A percentile compares a stretch with the other conserved stretches of the same genome.
Conservation (phyloP, 2,329 filamentous ascomycete species). For the Simplicillium sp. region DNA sequence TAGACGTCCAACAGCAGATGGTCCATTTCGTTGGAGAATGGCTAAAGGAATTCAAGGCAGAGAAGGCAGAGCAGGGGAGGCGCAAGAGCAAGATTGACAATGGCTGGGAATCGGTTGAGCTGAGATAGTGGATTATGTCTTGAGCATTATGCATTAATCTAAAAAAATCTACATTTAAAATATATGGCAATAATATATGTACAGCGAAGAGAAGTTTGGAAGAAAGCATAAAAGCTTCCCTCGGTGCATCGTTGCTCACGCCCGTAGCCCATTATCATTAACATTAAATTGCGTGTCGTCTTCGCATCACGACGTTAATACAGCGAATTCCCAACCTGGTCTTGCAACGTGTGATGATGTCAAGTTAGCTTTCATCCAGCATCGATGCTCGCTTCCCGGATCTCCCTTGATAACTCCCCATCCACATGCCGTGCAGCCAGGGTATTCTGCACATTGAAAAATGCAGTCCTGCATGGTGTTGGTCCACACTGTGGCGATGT, state of each 20-base stretch:
- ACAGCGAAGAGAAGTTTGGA: too few relatives aligned
- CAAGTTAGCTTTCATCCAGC: constrained; percentile 33
- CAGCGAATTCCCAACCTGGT: constrained; percentile 32
- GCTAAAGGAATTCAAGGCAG: constrained; percentile 49
- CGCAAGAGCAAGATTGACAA: too few relatives aligned
- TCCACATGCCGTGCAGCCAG: constrained; percentile 29
- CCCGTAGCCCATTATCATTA: too few relatives aligned
- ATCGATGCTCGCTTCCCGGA: constrained; percentile 25
- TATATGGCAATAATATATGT: too few relatives aligned
- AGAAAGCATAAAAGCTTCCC: too few relatives aligned
- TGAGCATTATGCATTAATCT: too few relatives aligned
- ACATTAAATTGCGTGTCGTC: too few relatives aligned
- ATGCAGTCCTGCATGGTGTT: constrained; percentile 33
- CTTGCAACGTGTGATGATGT: constrained; percentile 19
- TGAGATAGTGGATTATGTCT: too few relatives aligned
- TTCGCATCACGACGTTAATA: constrained; percentile 14
- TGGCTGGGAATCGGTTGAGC: too few relatives aligned
- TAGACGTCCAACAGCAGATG: constrained; percentile 47
- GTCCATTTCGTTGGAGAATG: constrained; percentile 56
- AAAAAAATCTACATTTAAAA: too few relatives aligned
- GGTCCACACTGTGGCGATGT: constrained; percentile 24
- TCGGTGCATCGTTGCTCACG: too few relatives aligned
- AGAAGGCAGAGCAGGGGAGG: constrained; percentile 4
- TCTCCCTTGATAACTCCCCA: constrained; percentile 35
- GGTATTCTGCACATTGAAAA: constrained; percentile 28